Base-by-base conservation (phyloP, 2,329 filamentous ascomycete species). In the Lachnum nothofagi region DNA sequence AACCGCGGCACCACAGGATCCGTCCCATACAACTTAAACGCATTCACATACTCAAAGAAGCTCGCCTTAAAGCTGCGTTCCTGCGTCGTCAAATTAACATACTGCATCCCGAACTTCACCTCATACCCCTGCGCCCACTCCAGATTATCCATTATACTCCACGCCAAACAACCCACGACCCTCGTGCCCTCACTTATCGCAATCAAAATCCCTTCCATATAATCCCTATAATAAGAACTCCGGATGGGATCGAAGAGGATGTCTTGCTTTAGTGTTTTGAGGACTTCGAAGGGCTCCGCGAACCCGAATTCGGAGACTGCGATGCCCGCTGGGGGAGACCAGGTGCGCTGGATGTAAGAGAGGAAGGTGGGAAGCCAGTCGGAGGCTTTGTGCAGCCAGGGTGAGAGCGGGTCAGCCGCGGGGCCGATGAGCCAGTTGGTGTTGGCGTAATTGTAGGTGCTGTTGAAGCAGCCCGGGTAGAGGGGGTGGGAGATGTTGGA, bases 161-260 rank as follows among this genome's bases (percentile, higher is more conserved):
- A 94, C n/a, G 85, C 88, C 72, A 91, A 80, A 70, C 91, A 93
- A 6, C 83, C 88, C 58, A 79, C 76, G 46, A 91, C 85, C 60
- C 91, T 79, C 42, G 91, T 86, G 19, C 84, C 83, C 62, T 93
- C 87, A 8, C 87, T 86, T 61, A 86, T 79, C 23, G 84, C 86
- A 77, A 93, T 79, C 23, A 63, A 37, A 19, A 63, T 59, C 48
- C 87, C 87, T 46, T 75, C 76, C 61, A 91, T 80, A 64, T 94
- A 93, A 53, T 78, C 80, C 51, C 82, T 71, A 70, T 88, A 93
- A 71, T 93, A 94, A 62, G 82, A 72, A 49, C 80, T 80, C 22
- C 89, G 79, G 73, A 91, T 89, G 56, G 88, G 82, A 66, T 94
- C 88, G 51, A 89, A 71, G 44, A 91, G 71, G 46, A 91, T 81